Conservation (phyloP, 129 eudicot species). For the Flaveria bidentis region DNA sequence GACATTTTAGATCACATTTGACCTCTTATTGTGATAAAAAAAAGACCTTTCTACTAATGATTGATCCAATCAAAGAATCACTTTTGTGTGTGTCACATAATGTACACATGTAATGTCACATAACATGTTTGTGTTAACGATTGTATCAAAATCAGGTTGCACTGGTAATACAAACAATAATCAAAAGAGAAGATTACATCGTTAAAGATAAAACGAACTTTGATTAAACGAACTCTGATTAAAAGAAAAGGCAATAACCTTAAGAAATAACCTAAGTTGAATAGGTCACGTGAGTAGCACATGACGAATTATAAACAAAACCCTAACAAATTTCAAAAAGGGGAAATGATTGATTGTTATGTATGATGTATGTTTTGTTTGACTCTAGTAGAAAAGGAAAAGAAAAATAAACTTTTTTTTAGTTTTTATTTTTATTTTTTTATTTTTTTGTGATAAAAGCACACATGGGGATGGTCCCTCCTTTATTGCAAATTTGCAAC, state of each 20-base stretch:
- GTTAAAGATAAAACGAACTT: not conserved
- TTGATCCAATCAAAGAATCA: not conserved
- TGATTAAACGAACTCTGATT: not conserved
- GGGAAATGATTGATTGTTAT: conserved; percentile 31
- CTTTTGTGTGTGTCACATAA: not conserved
- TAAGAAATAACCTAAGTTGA: not conserved
- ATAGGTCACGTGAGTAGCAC: conserved; percentile 16
- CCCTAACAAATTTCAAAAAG: conserved; percentile 22
- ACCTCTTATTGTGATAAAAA: too few relatives aligned
- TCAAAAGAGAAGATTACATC: not conserved
- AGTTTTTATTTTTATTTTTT: too few relatives aligned
- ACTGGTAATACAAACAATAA: not conserved
- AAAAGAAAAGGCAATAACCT: not conserved
- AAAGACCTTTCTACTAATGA: too few relatives aligned
- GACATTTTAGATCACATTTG: not conserved
- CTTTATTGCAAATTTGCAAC: conserved; percentile 20
- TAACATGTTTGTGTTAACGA: not conserved
- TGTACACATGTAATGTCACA: not conserved
- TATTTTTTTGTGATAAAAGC: conserved; percentile 41
- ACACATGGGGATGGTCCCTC: conserved; percentile 62
- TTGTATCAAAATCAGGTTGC: not conserved
- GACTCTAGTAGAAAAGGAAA: conserved; percentile 39
- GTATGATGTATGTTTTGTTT: conserved; percentile 39
- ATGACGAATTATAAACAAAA: conserved; percentile 17
- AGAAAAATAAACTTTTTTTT: conserved; percentile 20